These are phyloP conservation scores for Periconia sp. DNA, from an alignment of 2,329 filamentous ascomycete genomes.

Conservation along the genomic window DNA sequence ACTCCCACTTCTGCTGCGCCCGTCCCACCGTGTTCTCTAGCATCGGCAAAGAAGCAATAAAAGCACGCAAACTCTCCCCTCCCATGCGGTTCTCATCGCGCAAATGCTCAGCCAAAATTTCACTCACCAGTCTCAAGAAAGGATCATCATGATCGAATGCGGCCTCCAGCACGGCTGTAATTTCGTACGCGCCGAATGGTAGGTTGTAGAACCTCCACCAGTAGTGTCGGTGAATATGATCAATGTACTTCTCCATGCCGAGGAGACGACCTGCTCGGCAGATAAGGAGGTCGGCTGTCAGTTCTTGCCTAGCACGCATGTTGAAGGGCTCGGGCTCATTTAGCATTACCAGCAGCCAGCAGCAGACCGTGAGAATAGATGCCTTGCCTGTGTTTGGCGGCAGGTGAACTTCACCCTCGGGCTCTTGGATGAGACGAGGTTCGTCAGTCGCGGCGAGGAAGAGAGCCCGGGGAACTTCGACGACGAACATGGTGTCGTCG, in stretches of 20 bases:
- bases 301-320: not conserved
- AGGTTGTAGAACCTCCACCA: conserved; percentile 4
- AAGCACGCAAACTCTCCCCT: not conserved
- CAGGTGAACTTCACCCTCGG: not conserved
- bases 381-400: not conserved
- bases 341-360: not conserved
- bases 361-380: not conserved
- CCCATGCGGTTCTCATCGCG: not conserved
- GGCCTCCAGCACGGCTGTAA: not conserved
- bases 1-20: not conserved
- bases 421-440: not conserved
- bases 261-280: conserved; percentile 6
- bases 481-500: not conserved
- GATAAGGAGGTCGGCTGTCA: conserved; percentile 4
- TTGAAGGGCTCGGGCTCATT: not conserved
- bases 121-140: not conserved
- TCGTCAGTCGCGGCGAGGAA: conserved; percentile 3
- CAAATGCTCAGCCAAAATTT: not conserved
- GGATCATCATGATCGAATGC: not conserved
- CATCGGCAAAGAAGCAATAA: not conserved
- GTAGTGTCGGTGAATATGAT: conserved; percentile 7
- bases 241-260: conserved; percentile 3
- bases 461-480: conserved; percentile 1
- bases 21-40: not conserved
- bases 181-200: not conserved